Evolutionary conservation across 495 filamentous ascomycete genomes (phyloP), one percentile per base, ranked within the genome.

Genomic region (Hyaloscypha bicolor): DNA sequence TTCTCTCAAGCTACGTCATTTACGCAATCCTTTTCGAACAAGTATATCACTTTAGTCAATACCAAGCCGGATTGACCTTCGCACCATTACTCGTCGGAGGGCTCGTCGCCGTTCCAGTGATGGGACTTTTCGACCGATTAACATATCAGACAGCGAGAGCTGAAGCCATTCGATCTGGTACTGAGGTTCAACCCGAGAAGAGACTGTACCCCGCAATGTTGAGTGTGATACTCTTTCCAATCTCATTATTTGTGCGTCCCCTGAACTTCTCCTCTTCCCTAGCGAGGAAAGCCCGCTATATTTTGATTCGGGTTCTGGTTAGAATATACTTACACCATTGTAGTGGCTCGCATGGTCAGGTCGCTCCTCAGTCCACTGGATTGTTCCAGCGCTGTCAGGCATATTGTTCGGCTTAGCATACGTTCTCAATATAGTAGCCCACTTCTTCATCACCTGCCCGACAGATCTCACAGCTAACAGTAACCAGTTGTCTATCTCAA

Each of bases 171-270:
- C 6, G 35, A 32, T 4, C 14, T 19, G 55, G 53, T 2, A 57
- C 31, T 12, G 35, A 35, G 11, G 74, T 81, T 1, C 32, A 77
- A 4, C 66, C 61, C n/a, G 89, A 91, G 65, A 78, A 85, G 57
- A 81, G 87, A n/a, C 75, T 91, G 32, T 84, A 86, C 58, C 75
- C 80, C 11, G 85, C 85, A 21, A 83, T 91, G 84, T 76, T 90
- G n/a, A 86, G 88, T 4, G 83, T 82, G 66, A 25, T 85, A 42
- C 74, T 82, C 3, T 72, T 88, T 45, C 87, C 87, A 0, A 75
- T 69, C 78, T 83, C 80, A 70, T 77, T 73, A 58, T 85, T 74
- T 67, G 75, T 66, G 31, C 31, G 64, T 37, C 42, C n/a, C 12
- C 3, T 45, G 42, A 45, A 6, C 14, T 9, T 45, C 42, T 19